Conservation (phyloP, 176 grass and related monocot genomes). For the Triticum urartu region DNA sequence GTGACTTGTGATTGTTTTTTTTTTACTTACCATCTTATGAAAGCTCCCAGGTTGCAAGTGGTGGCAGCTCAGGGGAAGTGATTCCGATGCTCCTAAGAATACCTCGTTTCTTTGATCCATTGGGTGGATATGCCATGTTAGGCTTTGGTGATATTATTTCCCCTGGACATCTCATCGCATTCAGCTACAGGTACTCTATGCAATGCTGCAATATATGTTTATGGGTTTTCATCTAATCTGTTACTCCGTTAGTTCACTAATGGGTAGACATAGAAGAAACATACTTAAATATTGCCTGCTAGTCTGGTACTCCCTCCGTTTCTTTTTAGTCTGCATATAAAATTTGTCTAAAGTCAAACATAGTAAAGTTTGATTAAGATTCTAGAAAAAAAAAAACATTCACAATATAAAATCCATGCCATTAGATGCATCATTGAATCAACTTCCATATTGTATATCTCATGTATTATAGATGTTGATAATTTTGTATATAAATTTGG, state of each 20-base stretch:
- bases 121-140: constrained; percentile 97
- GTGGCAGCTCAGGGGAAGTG: constrained; percentile 75
- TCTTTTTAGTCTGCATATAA: too few species aligned
- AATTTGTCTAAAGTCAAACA: too few species aligned
- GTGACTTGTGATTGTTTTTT: not conserved
- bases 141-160: constrained; percentile 96
- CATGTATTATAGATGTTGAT: too few species aligned
- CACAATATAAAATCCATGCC: too few species aligned
- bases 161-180: constrained; percentile 88
- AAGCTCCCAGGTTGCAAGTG: constrained; percentile 74
- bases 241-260: not conserved
- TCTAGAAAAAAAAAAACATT: too few species aligned
- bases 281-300: not conserved
- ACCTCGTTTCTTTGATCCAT: constrained; percentile 95
- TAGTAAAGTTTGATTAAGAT: too few species aligned
- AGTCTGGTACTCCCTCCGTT: not conserved
- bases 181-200: constrained; percentile 78
- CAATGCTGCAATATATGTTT: constrained; percentile 15
- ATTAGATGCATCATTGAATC: too few species aligned
- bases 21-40: constrained; percentile 6
- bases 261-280: not conserved
- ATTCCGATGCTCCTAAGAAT: constrained; percentile 95
- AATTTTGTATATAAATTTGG: too few species aligned
- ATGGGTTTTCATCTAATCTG: not conserved
- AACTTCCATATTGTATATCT: too few species aligned